phyloP scores from a whole-genome alignment of 2,329 filamentous ascomycete genomes.

The Emmonsiellopsis sp. region DNA sequence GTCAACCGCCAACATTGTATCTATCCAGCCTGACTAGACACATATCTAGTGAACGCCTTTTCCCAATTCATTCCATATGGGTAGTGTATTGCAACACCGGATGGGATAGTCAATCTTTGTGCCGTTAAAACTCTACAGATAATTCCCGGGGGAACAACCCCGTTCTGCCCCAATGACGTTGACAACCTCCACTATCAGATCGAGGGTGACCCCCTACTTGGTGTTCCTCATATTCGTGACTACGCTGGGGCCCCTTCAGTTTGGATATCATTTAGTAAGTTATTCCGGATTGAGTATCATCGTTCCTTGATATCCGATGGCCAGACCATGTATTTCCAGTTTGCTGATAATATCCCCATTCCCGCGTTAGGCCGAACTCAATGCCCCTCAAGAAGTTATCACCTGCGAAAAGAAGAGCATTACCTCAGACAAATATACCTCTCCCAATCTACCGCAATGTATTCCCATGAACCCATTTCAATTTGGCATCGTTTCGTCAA shows the following conservation, averaged over 20 bases:
- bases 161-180: neutral
- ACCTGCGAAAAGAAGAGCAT: conserved; percentile 64
- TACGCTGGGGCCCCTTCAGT: conserved; percentile 82
- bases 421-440: conserved; percentile 16
- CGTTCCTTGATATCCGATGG: neutral
- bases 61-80: too few relatives aligned
- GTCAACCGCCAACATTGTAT: too few relatives aligned
- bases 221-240: conserved; percentile 65
- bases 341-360: conserved; percentile 5
- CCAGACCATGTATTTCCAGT: conserved; percentile 8
- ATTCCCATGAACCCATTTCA: conserved; percentile 76
- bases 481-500: conserved; percentile 79
- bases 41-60: too few relatives aligned
- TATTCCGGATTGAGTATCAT: neutral
- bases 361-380: conserved; percentile 68
- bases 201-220: conserved; percentile 62
- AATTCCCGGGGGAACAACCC: too few relatives aligned
- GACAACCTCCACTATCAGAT: neutral
- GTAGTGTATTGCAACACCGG: too few relatives aligned
- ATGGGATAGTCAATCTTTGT: too few relatives aligned
- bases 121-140: too few relatives aligned
- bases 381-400: conserved; percentile 88
- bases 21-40: too few relatives aligned
- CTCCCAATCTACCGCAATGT: conserved; percentile 52
- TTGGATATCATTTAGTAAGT: conserved; percentile 81